These are phyloP conservation scores for Kwoniella sp. DNA, from an alignment of 768 basidiomycete species.

Conservation along the genomic window DNA sequence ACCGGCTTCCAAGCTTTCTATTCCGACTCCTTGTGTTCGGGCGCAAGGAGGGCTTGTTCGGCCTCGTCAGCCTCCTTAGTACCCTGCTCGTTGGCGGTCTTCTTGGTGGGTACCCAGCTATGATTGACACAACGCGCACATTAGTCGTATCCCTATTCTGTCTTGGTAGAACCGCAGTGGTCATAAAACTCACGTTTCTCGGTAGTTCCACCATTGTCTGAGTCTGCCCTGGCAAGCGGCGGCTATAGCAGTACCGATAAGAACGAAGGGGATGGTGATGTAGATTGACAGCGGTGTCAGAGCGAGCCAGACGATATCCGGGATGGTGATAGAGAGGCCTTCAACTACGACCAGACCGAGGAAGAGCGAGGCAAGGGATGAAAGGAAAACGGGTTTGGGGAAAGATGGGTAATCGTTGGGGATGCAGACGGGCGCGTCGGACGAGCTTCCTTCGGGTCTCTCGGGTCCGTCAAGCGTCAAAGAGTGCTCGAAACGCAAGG, in stretches of 20 bases:
- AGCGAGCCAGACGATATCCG: conserved; percentile 11
- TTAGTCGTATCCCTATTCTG: neutral
- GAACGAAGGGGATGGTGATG: conserved; percentile 12
- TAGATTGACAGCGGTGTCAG: conserved; percentile 11
- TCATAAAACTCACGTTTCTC: conserved; percentile 6
- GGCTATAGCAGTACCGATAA: conserved; percentile 7
- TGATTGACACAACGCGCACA: neutral
- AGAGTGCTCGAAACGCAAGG: conserved; percentile 17
- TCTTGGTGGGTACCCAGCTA: conserved; percentile 10
- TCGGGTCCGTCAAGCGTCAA: conserved; percentile 2
- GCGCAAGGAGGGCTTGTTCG: neutral
- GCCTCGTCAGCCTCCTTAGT: conserved; percentile 6
- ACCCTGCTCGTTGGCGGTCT: neutral
- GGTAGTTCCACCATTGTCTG: conserved; percentile 14
- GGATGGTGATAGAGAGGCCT: neutral
- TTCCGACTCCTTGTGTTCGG: conserved; percentile 7
- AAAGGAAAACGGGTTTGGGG: conserved; percentile 16
- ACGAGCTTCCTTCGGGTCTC: conserved; percentile 1
- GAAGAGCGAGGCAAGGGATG: conserved; percentile 4
- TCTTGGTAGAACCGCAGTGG: too few relatives aligned
- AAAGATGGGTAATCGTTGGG: conserved; percentile 19
- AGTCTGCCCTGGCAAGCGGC: conserved; percentile 14
- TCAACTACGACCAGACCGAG: neutral
- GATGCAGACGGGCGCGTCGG: conserved; percentile 13
- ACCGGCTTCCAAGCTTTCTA: neutral